phyloP scores from a whole-genome alignment of 2,329 filamentous ascomycete species.

The Paecilomyces dactylethromorphus region DNA sequence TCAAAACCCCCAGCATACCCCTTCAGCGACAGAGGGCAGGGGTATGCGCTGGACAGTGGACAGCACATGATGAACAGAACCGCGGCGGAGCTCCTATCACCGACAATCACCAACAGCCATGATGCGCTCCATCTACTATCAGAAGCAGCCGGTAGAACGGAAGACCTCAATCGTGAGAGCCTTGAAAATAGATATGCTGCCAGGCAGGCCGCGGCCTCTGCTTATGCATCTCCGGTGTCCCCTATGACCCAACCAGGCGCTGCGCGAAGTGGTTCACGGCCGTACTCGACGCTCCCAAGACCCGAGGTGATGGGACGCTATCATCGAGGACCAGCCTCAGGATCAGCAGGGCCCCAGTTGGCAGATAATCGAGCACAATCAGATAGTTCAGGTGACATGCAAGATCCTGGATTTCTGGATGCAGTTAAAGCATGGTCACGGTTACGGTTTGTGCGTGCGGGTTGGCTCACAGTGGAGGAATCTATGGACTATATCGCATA shows the following conservation, averaged over 20 bases:
- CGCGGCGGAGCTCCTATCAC: conserved; percentile 52
- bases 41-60: conserved; percentile 42
- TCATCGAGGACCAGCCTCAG: conserved; percentile 34
- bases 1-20: conserved; percentile 19
- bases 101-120: conserved; percentile 80
- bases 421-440: conserved; percentile 83
- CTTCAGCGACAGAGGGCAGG: conserved; percentile 15
- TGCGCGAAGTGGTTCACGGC: conserved; percentile 26
- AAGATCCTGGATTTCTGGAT: conserved; percentile 44
- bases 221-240: conserved; percentile 32
- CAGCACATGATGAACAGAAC: conserved; percentile 54
- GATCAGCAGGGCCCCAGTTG: conserved; percentile 19
- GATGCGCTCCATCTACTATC: conserved; percentile 89
- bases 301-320: conserved; percentile 45
- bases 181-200: conserved; percentile 40
- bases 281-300: conserved; percentile 29
- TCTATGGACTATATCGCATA: conserved; percentile 93
- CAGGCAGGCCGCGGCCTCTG: conserved; percentile 32
- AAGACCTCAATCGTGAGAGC: conserved; percentile 43
- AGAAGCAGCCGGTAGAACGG: conserved; percentile 61
- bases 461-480: conserved; percentile 92
- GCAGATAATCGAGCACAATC: conserved; percentile 18
- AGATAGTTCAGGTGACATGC: conserved; percentile 19
- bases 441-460: conserved; percentile 90
- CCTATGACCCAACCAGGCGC: conserved; percentile 28